phyloP scores from a whole-genome alignment of 352 stramenopile genomes.

The Phytophthora sojae region DNA sequence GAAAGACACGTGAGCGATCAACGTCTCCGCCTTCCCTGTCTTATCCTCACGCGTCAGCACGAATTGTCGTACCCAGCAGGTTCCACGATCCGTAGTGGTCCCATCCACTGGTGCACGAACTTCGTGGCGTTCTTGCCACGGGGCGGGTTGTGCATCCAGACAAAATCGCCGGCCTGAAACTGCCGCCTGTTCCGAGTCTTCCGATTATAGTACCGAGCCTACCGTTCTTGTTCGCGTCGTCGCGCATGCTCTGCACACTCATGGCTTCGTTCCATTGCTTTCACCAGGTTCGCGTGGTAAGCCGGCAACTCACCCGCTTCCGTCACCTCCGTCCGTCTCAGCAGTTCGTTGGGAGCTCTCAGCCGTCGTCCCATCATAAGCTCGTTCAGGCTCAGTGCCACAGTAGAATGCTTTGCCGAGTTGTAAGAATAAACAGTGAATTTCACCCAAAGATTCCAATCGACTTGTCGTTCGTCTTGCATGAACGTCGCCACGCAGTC shows the following conservation, averaged over 20 bases:
- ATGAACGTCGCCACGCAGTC: too few relatives aligned
- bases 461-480: too few relatives aligned
- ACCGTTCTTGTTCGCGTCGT: not conserved
- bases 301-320: not conserved
- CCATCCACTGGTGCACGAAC: not conserved
- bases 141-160: conserved; percentile 6
- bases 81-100: not conserved
- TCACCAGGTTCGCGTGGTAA: not conserved
- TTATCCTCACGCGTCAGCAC: too few relatives aligned
- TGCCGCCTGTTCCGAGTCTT: not conserved
- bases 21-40: too few relatives aligned
- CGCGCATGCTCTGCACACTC: not conserved
- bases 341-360: not conserved
- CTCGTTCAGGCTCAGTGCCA: too few relatives aligned
- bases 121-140: not conserved
- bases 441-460: too few relatives aligned
- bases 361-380: not conserved
- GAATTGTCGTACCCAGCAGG: not conserved
- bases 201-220: not conserved
- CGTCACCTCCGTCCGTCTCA: not conserved
- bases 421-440: too few relatives aligned
- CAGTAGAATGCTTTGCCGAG: too few relatives aligned
- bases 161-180: not conserved
- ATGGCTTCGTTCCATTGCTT: not conserved
- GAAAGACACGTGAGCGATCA: too few relatives aligned